Percentiles rank a stretch among this genome's conserved stretches.
phyloP scores from a whole-genome alignment of 1,284 basidiomycete species.

The Malassezia nana region DNA sequence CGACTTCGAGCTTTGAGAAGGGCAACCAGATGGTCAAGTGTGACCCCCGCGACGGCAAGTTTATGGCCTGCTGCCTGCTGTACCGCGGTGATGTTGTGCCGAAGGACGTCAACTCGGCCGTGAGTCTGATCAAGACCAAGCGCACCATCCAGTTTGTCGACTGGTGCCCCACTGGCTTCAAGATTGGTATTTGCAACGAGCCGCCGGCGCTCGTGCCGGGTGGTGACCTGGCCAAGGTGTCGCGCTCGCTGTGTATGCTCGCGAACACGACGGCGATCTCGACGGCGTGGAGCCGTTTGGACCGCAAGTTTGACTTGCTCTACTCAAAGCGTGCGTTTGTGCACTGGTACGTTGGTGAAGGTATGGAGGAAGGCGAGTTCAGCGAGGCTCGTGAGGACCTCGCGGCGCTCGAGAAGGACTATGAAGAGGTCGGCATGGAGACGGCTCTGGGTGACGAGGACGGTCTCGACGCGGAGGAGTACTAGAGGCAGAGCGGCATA shows the following conservation, averaged over 20 bases:
- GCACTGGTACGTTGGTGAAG: slow-evolving; percentile 72
- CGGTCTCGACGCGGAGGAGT: slow-evolving; percentile 39
- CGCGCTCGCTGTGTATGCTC: slow-evolving; percentile 91
- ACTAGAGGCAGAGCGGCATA: slow-evolving; percentile 17
- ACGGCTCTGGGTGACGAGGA: slow-evolving; percentile 69
- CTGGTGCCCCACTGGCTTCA: slow-evolving; percentile 99
- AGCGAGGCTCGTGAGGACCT: slow-evolving; percentile 94
- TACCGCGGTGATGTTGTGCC: slow-evolving; percentile 90
- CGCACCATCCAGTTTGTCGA: slow-evolving; percentile 73
- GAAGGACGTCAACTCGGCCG: slow-evolving; percentile 88
- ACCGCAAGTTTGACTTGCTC: slow-evolving; percentile 97
- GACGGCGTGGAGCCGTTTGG: slow-evolving; percentile 84
- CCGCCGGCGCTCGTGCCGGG: slow-evolving; percentile 72
- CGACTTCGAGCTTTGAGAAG: slow-evolving; percentile 91
- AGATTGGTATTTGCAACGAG: slow-evolving; percentile 89
- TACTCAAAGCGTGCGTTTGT: slow-evolving; percentile 50
- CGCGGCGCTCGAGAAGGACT: slow-evolving; percentile 78
- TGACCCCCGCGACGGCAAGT: slow-evolving; percentile 59
- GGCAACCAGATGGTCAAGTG: slow-evolving; percentile 84
- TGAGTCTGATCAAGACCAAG: slow-evolving; percentile 81
- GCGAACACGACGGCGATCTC: slow-evolving; percentile 91
- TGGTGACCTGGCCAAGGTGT: slow-evolving; percentile 87
- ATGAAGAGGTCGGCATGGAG: slow-evolving; percentile 66
- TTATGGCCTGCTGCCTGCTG: slow-evolving; percentile 59
- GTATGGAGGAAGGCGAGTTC: slow-evolving; percentile 99